phyloP scores from a whole-genome alignment of 2,329 filamentous ascomycete genomes.

The Fusarium transvaalense region DNA sequence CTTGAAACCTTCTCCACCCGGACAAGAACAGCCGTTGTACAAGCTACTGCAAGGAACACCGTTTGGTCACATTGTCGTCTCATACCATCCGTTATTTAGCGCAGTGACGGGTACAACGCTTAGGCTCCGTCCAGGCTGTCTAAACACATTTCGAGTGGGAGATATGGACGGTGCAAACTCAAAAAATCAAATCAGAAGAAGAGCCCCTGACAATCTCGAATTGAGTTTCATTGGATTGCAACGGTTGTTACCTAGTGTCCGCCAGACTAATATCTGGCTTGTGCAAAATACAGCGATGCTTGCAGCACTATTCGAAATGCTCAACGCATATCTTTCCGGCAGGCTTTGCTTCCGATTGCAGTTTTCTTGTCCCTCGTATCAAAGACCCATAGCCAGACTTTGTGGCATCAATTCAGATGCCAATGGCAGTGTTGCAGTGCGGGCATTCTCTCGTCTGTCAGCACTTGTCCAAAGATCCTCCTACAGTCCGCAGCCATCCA shows the following conservation, averaged over 20 bases:
- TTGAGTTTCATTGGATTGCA: constrained; percentile 22
- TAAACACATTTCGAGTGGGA: constrained; percentile 21
- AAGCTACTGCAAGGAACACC: constrained; percentile 42
- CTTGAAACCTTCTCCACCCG: constrained; percentile 34
- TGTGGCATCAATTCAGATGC: constrained; percentile 21
- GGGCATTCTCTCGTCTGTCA: constrained; percentile 24
- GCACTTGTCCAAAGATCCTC: constrained; percentile 19
- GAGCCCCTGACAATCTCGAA: constrained; percentile 12
- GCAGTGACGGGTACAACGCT: constrained; percentile 22
- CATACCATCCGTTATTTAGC: constrained; percentile 37
- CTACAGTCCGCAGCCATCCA: constrained; percentile 11
- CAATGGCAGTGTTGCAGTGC: constrained; percentile 31
- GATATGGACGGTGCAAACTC: constrained; percentile 34
- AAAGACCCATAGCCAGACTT: constrained; percentile 6
- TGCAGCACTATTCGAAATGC: background rate
- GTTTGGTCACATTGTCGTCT: constrained; percentile 36
- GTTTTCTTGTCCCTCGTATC: constrained; percentile 4
- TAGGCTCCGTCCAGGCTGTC: constrained; percentile 16
- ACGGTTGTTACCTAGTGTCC: constrained; percentile 24
- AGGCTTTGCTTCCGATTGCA: background rate
- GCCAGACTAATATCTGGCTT: constrained; percentile 8
- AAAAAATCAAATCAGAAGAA: constrained; percentile 36
- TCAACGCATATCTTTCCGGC: background rate
- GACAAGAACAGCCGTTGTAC: constrained; percentile 35
- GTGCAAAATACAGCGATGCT: background rate